Base-by-base conservation (phyloP, 164 flowering plant species). In the Dillenia suffruticosa region DNA sequence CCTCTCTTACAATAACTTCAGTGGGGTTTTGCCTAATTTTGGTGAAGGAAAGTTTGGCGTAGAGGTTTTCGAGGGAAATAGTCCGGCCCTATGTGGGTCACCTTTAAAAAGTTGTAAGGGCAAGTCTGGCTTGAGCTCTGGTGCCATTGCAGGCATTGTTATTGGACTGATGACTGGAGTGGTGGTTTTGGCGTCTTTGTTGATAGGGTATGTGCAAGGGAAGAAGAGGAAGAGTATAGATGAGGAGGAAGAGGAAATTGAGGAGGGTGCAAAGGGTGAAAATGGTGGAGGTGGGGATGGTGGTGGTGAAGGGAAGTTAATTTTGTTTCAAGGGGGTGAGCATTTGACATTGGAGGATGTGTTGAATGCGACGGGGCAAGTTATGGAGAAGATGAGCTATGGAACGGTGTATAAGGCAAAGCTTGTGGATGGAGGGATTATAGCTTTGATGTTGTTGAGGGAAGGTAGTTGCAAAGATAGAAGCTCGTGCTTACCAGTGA, bases 331-430 rank as follows among this genome's bases (percentile, higher is more conserved):
- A 66, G 99, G 99, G 0, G 99, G 97, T 0, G 99, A 94, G 78
- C 87, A 91, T 76, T 81, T 94, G 82, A 88, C 90, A 0, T 68
- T 88, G 16, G 99, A 94, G 58, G 97, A 94, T 74, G 97, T 94
- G 22, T 70, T 94, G 82, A 94, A 94, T 73, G 98, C 98, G 5
- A 90, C 98, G 0, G 99, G 99, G n/a, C 99, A 94, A 62, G 96
- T 94, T 8, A 74, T 89, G 85, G 99, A 91, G 84, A 94, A 94
- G 74, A 91, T 96, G 1, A 83, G 79, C 71, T 94, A 94, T 68
- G 99, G 99, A 44, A 91, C 99, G 1, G 86, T 85, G 10, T 94
- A 94, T 44, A 94, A 91, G 78, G 99, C 99, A 8, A 94, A 94
- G 79, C 88, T 94, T 40, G 82, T 82, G 0, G 97, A 94, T 78